Conservation (phyloP, 257 asterid species). For the Ballota nigra region DNA sequence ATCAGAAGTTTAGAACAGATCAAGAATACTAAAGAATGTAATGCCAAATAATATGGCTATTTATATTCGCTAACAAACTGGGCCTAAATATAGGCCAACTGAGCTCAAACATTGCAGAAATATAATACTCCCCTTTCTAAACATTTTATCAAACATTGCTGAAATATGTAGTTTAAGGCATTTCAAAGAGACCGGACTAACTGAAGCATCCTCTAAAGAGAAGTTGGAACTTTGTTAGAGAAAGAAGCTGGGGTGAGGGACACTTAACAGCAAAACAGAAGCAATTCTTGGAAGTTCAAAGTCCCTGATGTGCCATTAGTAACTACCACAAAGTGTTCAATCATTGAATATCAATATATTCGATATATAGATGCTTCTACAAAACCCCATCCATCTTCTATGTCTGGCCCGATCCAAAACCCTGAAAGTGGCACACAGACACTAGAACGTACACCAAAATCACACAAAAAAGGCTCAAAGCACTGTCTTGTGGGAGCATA, state of each 20-base stretch:
- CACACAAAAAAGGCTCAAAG: conserved; percentile 23
- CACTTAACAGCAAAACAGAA: conserved; percentile 7
- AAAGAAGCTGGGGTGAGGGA: neutral
- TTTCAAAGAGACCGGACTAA: neutral
- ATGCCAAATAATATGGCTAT: too few species aligned
- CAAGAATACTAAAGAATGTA: too few species aligned
- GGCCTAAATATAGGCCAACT: too few species aligned
- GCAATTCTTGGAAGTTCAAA: neutral
- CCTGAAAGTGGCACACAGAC: conserved; percentile 45
- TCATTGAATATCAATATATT: conserved; percentile 18
- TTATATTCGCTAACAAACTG: too few species aligned
- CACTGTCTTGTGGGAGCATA: conserved; percentile 25
- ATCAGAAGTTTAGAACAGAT: too few species aligned
- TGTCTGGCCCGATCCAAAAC: conserved; percentile 74
- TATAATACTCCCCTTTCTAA: neutral
- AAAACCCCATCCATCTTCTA: conserved; percentile 84
- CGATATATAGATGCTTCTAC: conserved; percentile 50
- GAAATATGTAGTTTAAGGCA: neutral
- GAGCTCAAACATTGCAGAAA: too few species aligned
- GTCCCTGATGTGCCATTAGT: neutral
- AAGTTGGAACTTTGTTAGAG: neutral
- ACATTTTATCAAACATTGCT: neutral
- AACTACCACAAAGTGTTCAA: neutral
- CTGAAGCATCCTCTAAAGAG: neutral
- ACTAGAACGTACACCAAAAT: conserved; percentile 27